Evolutionary conservation across 352 stramenopile genomes (phyloP).

Genomic region (Phytopythium helicoides): DNA sequence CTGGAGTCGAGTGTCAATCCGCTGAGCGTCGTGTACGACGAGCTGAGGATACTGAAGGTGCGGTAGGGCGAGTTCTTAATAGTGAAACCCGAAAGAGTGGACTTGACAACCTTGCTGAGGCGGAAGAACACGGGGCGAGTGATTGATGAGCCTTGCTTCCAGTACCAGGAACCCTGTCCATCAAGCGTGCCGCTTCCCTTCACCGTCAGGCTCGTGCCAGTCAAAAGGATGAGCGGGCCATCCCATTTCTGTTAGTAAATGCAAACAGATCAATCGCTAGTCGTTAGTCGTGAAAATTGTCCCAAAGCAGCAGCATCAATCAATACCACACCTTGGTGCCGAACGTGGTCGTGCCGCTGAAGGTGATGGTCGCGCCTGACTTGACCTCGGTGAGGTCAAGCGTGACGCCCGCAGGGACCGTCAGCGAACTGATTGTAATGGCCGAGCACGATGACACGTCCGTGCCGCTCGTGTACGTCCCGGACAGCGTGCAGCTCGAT

Average conservation of each 20-base stretch:
- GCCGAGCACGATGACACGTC: conserved; percentile 20
- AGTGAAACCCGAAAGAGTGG: conserved; percentile 31
- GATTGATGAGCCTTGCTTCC: conserved; percentile 28
- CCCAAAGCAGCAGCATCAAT: not conserved
- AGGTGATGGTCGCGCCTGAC: conserved; percentile 24
- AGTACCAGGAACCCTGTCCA: conserved; percentile 37
- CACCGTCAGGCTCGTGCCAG: conserved; percentile 19
- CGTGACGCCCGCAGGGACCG: conserved; percentile 27
- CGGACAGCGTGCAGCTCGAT: conserved; percentile 21
- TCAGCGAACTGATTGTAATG: conserved; percentile 22
- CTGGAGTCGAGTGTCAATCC: conserved; percentile 20
- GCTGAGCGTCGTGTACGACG: conserved; percentile 16
- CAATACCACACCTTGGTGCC: conserved; percentile 19
- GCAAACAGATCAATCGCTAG: not conserved
- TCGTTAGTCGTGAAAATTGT: too few relatives aligned
- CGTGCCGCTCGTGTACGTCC: conserved; percentile 25
- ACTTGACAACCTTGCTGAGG: conserved; percentile 13
- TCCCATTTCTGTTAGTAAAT: conserved; percentile 15
- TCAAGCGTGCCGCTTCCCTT: conserved; percentile 25
- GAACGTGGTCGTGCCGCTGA: conserved; percentile 34
- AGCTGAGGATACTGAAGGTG: conserved; percentile 35
- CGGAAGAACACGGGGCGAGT: conserved; percentile 30
- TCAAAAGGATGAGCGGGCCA: conserved; percentile 29
- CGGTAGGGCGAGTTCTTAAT: conserved; percentile 44
- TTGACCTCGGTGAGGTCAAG: conserved; percentile 32